A percentile compares a stretch with the other conserved stretches of the same genome.
Evolutionary conservation across 2,329 filamentous ascomycete species (phyloP).

Genomic region (Epichloe baconii): DNA sequence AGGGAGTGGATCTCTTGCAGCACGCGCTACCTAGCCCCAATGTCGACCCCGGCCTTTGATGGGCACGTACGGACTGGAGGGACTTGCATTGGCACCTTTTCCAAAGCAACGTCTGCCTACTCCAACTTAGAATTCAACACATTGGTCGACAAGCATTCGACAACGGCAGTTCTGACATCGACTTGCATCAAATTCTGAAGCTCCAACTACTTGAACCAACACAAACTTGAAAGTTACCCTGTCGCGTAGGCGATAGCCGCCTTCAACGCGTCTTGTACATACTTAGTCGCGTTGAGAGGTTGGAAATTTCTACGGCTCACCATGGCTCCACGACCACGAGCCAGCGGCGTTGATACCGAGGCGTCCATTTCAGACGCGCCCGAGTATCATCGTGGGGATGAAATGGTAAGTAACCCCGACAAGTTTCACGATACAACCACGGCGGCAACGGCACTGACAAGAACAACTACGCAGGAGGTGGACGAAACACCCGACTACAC

Average conservation of each 20-base stretch:
- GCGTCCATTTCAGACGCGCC: conserved; percentile 51
- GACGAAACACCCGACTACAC: conserved; percentile 55
- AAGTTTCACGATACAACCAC: background rate
- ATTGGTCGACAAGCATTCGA: conserved; percentile 6
- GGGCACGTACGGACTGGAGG: conserved; percentile 18
- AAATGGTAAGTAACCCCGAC: conserved; percentile 31
- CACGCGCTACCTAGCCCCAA: conserved; percentile 20
- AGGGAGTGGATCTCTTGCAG: conserved; percentile 12
- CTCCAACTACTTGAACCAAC: background rate
- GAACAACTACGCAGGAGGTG: conserved; percentile 32
- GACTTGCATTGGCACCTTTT: conserved; percentile 16
- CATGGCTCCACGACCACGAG: conserved; percentile 44
- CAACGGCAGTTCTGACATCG: background rate
- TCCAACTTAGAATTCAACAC: background rate
- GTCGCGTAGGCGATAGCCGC: conserved; percentile 3
- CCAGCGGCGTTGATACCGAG: conserved; percentile 42
- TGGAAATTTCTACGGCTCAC: conserved; percentile 15
- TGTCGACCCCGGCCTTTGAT: conserved; percentile 15
- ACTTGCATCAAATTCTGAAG: background rate
- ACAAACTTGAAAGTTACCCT: background rate
- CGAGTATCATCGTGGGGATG: conserved; percentile 30
- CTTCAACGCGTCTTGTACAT: conserved; percentile 31
- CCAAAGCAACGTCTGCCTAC: conserved; percentile 14
- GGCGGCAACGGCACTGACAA: background rate
- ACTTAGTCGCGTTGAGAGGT: conserved; percentile 41